Percentiles rank a stretch among this genome's conserved stretches.
Evolutionary conservation across 2,329 filamentous ascomycete species (phyloP).

Genomic region (Aureobasidium subglaciale): DNA sequence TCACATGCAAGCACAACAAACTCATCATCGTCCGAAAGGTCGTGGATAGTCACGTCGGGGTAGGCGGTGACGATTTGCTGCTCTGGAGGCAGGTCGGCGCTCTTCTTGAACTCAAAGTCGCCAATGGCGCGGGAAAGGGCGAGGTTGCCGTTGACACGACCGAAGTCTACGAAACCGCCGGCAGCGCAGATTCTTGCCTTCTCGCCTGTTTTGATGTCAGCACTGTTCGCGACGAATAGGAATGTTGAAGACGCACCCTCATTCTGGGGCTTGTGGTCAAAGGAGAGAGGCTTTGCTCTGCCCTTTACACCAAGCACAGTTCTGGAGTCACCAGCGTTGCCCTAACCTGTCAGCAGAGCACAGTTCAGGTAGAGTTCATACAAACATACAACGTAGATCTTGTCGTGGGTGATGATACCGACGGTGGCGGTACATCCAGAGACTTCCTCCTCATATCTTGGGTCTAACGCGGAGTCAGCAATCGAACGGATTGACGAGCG

Average conservation of each 20-base stretch:
- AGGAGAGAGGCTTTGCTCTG: slow-evolving; percentile 93
- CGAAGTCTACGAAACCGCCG: slow-evolving; percentile 96
- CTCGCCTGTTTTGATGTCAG: slow-evolving; percentile 56
- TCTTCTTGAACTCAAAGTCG: slow-evolving; percentile 99
- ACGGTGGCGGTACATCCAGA: slow-evolving; percentile 96
- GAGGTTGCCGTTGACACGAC: slow-evolving; percentile 95
- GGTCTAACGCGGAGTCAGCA: slow-evolving; percentile 53
- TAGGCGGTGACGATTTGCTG: slow-evolving; percentile 97
- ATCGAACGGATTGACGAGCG: neutral
- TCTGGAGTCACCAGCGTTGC: slow-evolving; percentile 93
- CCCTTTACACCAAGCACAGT: slow-evolving; percentile 94
- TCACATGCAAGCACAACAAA: slow-evolving; percentile 91
- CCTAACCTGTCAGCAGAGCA: slow-evolving; percentile 46
- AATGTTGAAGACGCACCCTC: slow-evolving; percentile 58
- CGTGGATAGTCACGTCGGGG: slow-evolving; percentile 87
- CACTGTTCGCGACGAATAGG: slow-evolving; percentile 18
- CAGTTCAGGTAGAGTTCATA: slow-evolving; percentile 1
- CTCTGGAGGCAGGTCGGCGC: slow-evolving; percentile 91
- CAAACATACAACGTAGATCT: slow-evolving; percentile 83
- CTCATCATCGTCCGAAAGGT: slow-evolving; percentile 87
- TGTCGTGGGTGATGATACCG: slow-evolving; percentile 77
- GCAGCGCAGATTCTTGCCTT: slow-evolving; percentile 93
- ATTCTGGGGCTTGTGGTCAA: slow-evolving; percentile 98
- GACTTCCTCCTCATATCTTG: slow-evolving; percentile 94
- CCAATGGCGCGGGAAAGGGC: slow-evolving; percentile 94